phyloP scores from a whole-genome alignment of 108 stramenopile genomes.

The Fistulifera solaris region DNA sequence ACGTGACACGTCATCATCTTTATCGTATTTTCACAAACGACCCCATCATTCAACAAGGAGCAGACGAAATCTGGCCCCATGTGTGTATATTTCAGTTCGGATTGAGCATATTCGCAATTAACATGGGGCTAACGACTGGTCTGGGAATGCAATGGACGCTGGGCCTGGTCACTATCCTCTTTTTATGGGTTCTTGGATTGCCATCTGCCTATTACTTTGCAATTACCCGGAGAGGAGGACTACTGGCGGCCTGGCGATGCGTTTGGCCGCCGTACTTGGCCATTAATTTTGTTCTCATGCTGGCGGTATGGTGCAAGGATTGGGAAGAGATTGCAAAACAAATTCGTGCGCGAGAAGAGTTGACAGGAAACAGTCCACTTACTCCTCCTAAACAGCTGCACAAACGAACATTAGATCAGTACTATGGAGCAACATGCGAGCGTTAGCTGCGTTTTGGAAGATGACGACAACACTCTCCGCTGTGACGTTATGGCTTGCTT shows the following conservation, averaged over 20 bases:
- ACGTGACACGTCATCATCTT: conserved; percentile 12
- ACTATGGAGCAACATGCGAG: no score
- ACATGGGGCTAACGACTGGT: conserved; percentile 24
- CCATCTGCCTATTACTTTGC: conserved; percentile 22
- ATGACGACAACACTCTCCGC: no score
- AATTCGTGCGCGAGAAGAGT: conserved; percentile 19
- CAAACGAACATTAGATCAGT: no score
- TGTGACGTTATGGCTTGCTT: no score
- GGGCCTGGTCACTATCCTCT: conserved; percentile 17
- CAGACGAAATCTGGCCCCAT: conserved; percentile 26
- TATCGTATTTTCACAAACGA: conserved; percentile 24
- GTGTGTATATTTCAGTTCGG: conserved; percentile 17
- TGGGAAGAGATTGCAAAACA: conserved; percentile 20
- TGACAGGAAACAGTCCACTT: neutral
- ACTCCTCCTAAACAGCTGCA: no score
- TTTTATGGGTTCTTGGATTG: conserved; percentile 27
- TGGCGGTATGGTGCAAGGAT: conserved; percentile 10
- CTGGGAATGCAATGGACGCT: conserved; percentile 43
- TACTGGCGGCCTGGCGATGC: conserved; percentile 24
- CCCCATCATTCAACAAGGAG: conserved; percentile 15
- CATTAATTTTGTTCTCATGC: conserved; percentile 17
- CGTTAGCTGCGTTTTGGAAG: no score
- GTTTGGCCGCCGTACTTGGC: conserved; percentile 21
- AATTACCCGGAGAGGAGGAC: conserved; percentile 17
- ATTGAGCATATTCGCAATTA: conserved; percentile 16